A percentile compares a stretch with the other conserved stretches of the same genome.
Conservation (phyloP, 805 yeast genomes). For the Pichia cabralensis region DNA sequence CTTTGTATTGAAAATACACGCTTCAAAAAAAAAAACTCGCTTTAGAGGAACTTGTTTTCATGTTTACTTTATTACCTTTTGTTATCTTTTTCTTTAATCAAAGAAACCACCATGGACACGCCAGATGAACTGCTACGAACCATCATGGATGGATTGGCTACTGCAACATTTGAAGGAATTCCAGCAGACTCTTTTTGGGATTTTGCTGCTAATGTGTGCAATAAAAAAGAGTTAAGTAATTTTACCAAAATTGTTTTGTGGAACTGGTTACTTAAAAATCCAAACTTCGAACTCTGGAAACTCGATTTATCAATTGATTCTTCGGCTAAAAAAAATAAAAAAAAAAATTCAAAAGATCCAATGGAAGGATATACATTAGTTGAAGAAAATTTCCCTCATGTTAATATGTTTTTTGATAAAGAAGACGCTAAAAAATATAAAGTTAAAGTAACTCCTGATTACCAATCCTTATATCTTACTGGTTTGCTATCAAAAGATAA, state of each 20-base stretch:
- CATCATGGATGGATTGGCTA: conserved; percentile 28
- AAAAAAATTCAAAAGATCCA: background rate
- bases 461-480: conserved; percentile 48
- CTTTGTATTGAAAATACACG: no score
- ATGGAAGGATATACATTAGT: no score
- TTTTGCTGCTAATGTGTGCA: conserved; percentile 12
- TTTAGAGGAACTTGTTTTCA: no score
- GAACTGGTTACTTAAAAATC: conserved; percentile 27
- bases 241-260: conserved; percentile 26
- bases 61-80: no score
- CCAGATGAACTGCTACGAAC: conserved; percentile 28
- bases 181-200: conserved; percentile 26
- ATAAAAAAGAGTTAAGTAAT: conserved; percentile 17
- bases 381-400: background rate
- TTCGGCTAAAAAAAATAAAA: background rate
- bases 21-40: no score
- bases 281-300: conserved; percentile 16
- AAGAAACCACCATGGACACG: conserved; percentile 8
- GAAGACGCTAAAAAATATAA: conserved; percentile 1
- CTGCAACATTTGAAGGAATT: conserved; percentile 26
- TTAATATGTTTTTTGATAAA: conserved; percentile 2
- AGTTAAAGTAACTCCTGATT: conserved; percentile 39
- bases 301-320: conserved; percentile 1
- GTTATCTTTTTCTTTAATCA: background rate
- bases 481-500: conserved; percentile 44